A percentile compares a stretch with the other conserved stretches of the same genome.
These are phyloP conservation scores for Phytophthora tubulina DNA, from an alignment of 352 stramenopile species.

Conservation along the genomic window DNA sequence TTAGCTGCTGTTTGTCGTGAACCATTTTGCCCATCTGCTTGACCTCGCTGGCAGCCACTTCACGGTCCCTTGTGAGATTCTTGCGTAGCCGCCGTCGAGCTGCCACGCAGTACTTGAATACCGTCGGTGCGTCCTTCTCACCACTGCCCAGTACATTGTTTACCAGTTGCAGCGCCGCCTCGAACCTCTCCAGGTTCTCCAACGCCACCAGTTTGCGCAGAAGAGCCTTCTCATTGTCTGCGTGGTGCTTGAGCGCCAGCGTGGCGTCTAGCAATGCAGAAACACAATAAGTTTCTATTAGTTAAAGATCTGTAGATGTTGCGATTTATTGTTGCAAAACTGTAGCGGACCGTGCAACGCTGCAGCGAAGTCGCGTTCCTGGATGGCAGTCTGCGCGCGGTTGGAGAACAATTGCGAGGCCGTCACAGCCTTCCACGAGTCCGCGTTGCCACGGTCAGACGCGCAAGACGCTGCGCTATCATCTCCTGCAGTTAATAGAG, in stretches of 20 bases:
- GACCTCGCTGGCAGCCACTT: constrained; percentile 59
- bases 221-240: constrained; percentile 72
- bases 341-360: constrained; percentile 57
- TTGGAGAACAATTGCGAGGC: constrained; percentile 68
- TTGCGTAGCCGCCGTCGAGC: constrained; percentile 62
- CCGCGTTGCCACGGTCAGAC: background rate
- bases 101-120: constrained; percentile 70
- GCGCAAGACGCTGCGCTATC: constrained; percentile 5
- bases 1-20: constrained; percentile 79
- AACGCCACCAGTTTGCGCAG: constrained; percentile 68
- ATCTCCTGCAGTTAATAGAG: constrained; percentile 29
- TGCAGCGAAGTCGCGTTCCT: constrained; percentile 76
- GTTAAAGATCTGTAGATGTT: background rate
- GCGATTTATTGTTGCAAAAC: background rate
- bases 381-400: constrained; percentile 72
- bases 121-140: constrained; percentile 31
- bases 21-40: constrained; percentile 80
- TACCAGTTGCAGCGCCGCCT: constrained; percentile 60
- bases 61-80: constrained; percentile 60
- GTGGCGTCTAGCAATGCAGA: constrained; percentile 50
- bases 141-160: constrained; percentile 53
- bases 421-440: constrained; percentile 32
- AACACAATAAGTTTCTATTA: constrained; percentile 9
- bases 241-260: constrained; percentile 61
- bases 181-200: constrained; percentile 86